Percentiles rank a stretch among this genome's conserved stretches.
These are phyloP conservation scores for Effrenium voratum DNA, from an alignment of 73 alveolate genomes.

Conservation along the genomic window DNA sequence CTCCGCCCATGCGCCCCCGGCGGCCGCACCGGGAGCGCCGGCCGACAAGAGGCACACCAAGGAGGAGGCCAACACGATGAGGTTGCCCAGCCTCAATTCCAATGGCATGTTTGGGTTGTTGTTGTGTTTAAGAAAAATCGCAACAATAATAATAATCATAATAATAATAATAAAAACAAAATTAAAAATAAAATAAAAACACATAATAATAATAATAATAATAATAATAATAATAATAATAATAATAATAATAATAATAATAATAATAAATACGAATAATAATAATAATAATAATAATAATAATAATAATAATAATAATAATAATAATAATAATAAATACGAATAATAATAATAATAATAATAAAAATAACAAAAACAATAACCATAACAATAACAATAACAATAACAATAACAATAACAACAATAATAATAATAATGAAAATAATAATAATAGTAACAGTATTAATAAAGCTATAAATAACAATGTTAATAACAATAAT, in stretches of 20 bases:
- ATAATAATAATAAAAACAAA: background rate
- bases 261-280: background rate
- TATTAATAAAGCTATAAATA: background rate
- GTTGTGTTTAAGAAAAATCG: background rate
- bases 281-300: background rate
- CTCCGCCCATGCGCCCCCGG: constrained; percentile 67
- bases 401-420: background rate
- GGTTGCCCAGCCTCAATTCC: constrained; percentile 42
- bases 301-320: background rate
- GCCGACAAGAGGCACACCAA: constrained; percentile 34
- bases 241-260: background rate
- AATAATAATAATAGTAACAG: too few species aligned
- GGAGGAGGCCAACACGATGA: constrained; percentile 41
- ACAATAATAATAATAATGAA: background rate
- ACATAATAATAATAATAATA: background rate
- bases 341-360: background rate
- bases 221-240: background rate
- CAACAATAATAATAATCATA: background rate
- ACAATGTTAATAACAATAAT: too few species aligned
- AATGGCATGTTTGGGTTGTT: background rate
- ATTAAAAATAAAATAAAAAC: background rate
- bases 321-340: background rate
- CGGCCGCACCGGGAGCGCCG: constrained; percentile 23
- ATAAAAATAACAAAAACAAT: background rate
- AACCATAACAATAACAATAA: background rate